Percentiles rank a stretch among this genome's conserved stretches.
These are phyloP conservation scores for Ceratobasidium sp. DNA, from an alignment of 1,284 basidiomycete species.

Conservation along the genomic window DNA sequence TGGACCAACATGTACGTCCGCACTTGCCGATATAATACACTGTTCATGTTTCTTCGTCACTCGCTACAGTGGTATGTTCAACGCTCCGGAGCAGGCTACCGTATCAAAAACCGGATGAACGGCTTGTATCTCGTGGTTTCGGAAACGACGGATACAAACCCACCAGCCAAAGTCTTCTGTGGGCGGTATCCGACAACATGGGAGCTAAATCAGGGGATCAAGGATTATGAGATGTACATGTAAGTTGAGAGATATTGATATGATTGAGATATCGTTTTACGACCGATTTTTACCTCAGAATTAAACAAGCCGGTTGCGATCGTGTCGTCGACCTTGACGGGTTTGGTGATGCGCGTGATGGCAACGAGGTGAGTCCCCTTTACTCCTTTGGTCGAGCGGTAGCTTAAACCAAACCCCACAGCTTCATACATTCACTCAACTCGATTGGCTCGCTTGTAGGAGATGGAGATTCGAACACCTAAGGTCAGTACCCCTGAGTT, in stretches of 20 bases:
- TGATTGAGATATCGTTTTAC: too few species aligned
- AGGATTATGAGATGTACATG: slow-evolving; percentile 15
- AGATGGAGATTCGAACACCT: slow-evolving; percentile 28
- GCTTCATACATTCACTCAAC: too few species aligned
- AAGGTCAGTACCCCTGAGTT: neutral
- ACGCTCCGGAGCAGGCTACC: slow-evolving; percentile 17
- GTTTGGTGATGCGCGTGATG: neutral
- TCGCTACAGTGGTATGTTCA: slow-evolving; percentile 20
- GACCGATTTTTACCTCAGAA: neutral
- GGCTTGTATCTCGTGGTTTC: neutral
- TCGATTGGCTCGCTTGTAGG: neutral
- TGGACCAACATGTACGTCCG: too few species aligned
- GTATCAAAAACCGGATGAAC: slow-evolving; percentile 2
- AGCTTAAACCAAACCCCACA: too few species aligned
- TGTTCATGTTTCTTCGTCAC: too few species aligned
- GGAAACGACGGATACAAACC: neutral
- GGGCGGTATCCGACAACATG: slow-evolving; percentile 15
- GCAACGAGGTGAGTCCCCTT: neutral
- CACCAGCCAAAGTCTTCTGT: slow-evolving; percentile 1
- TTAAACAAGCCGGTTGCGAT: neutral
- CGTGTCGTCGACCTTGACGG: slow-evolving; percentile 21
- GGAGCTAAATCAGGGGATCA: neutral
- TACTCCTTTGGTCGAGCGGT: too few species aligned
- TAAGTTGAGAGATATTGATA: neutral
- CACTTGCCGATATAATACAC: too few species aligned